These are phyloP conservation scores for Lichina pygmaea DNA, from an alignment of 495 filamentous ascomycete species.

Conservation along the genomic window DNA sequence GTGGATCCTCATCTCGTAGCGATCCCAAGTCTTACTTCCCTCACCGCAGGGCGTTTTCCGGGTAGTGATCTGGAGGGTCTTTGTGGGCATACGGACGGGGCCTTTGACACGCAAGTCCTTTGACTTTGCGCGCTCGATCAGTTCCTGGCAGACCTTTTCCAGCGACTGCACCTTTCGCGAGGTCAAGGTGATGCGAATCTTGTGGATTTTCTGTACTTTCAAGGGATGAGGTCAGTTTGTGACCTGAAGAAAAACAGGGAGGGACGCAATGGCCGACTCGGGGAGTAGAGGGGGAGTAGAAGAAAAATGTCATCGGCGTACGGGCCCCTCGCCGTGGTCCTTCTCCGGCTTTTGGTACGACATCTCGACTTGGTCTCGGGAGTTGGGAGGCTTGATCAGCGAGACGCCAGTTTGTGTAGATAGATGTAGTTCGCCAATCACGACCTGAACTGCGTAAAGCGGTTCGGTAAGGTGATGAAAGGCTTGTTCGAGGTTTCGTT, in stretches of 20 bases:
- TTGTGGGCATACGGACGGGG: slow-evolving; percentile 95
- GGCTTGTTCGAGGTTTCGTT: slow-evolving; percentile 9
- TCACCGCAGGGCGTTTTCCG: slow-evolving; percentile 95
- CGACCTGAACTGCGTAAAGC: slow-evolving; percentile 29
- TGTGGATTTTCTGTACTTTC: slow-evolving; percentile 57
- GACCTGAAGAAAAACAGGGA: background rate
- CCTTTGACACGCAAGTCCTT: slow-evolving; percentile 98
- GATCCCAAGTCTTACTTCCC: slow-evolving; percentile 99
- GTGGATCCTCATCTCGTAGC: slow-evolving; percentile 97
- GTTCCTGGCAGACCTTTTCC: slow-evolving; percentile 95
- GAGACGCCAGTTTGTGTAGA: too few species aligned
- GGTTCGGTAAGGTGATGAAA: slow-evolving; percentile 73
- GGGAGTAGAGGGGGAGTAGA: background rate
- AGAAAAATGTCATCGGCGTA: slow-evolving; percentile 13
- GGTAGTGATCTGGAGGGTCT: slow-evolving; percentile 87
- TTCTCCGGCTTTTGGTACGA: slow-evolving; percentile 93
- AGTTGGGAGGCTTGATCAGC: too few species aligned
- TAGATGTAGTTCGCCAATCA: slow-evolving; percentile 19
- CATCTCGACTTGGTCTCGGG: slow-evolving; percentile 25
- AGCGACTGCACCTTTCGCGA: slow-evolving; percentile 74
- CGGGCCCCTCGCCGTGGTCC: slow-evolving; percentile 68
- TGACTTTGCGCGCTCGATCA: slow-evolving; percentile 94
- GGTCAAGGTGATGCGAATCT: slow-evolving; percentile 95
- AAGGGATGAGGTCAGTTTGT: background rate
- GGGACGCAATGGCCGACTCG: background rate